Evolutionary conservation across 2,329 filamentous ascomycete genomes (phyloP), one percentile per base, ranked within the genome.

Genomic region (Knufia fluminis): DNA sequence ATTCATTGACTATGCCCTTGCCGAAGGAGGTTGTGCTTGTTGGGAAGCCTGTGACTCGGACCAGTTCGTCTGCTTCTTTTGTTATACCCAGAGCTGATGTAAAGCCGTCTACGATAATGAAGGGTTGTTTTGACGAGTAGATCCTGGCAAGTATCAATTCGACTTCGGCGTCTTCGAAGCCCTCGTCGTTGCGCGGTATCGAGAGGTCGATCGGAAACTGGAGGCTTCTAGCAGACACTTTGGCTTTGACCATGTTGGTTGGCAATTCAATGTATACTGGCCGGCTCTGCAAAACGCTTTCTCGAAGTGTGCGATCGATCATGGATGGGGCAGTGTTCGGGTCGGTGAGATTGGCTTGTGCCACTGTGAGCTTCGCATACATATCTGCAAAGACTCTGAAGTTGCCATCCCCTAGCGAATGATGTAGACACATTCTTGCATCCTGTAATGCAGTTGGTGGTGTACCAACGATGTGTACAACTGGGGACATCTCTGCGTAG

Each of bases 391-490:
- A 78, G 14, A 70, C 64, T 19, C 68, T 61, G 49, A 72, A 79
- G 26, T 79, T 71, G 9, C 74, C 74, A 54, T 79, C 76, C 22
- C 56, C 60, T 9, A 66, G 54, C 10, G 63, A 64, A 50, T 66
- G 64, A 50, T 66, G 64, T 39, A 65, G 52, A 38, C 53, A 56
- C 2, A 55, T 19, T 12, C 52, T 38, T 9, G 31, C 33, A n/a
- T 56, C 48, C 46, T 58, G 56, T n/a, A 52, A 49, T 17, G 55
- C 32, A 3, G 48, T 52, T 1, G 56, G 52, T 7, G 53, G 55
- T 3, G 57, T 55, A 20, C 75, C 75, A 35, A 83, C 80, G 49
- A 84, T 80, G 56, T 78, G 75, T 23, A 86, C 77, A 6, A 78
- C 71, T 28, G 70, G 68, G 3, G 75, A 73, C 66, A 77, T 80